Percentiles rank a stretch among this genome's conserved stretches.
Conservation (phyloP, 441 rosid genomes). For the Dalechampia spathulata region DNA sequence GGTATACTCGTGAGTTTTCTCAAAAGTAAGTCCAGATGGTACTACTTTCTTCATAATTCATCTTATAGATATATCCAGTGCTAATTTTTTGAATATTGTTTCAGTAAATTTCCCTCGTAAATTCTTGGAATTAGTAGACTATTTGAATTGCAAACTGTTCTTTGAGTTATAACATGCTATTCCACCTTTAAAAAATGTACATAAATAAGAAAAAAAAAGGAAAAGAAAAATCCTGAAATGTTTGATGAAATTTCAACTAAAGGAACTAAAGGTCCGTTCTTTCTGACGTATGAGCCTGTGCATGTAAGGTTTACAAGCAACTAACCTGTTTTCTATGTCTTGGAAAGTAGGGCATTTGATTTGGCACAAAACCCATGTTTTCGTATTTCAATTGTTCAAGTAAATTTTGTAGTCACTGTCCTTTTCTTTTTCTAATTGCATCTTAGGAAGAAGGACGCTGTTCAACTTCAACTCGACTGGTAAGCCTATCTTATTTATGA, state of each 20-base stretch:
- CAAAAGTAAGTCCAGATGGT: slow-evolving; percentile 36
- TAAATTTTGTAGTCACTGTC: background rate
- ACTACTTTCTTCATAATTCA: background rate
- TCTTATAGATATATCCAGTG: background rate
- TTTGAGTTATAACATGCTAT: background rate
- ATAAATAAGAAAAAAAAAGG: background rate
- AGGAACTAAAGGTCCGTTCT: background rate
- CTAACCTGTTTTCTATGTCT: background rate
- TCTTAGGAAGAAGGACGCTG: slow-evolving; percentile 50
- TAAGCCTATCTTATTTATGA: slow-evolving; percentile 31
- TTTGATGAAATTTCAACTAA: background rate
- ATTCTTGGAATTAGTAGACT: background rate
- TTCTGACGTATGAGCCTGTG: background rate
- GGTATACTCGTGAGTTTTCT: slow-evolving; percentile 58
- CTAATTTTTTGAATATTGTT: background rate
- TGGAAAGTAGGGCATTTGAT: background rate
- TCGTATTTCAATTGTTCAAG: background rate
- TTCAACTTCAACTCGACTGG: slow-evolving; percentile 81
- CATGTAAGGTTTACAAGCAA: background rate
- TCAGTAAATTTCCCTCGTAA: background rate
- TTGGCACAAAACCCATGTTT: background rate
- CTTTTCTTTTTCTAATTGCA: slow-evolving; percentile 3
- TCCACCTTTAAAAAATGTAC: background rate
- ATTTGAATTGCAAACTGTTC: background rate
- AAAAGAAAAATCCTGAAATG: background rate